Conservation (phyloP, 768 basidiomycete species). For the Hygrophoropsis aurantiaca region DNA sequence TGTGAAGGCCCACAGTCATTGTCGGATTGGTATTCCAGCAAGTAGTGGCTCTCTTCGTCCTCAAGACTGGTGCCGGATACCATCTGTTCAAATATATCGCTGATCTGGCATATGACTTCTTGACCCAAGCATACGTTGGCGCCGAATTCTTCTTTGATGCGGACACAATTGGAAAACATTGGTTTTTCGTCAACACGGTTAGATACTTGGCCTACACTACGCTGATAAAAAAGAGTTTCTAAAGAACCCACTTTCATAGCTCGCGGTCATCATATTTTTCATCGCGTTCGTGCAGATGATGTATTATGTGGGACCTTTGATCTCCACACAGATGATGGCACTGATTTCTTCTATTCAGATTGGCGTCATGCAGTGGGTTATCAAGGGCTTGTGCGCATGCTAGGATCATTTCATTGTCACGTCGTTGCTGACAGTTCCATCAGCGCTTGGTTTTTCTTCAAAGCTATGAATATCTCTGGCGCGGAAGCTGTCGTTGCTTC, state of each 20-base stretch:
- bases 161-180: slow-evolving; percentile 62
- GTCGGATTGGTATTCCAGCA: slow-evolving; percentile 87
- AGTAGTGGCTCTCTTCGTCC: slow-evolving; percentile 82
- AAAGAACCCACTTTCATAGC: slow-evolving; percentile 33
- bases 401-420: neutral
- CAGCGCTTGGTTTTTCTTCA: slow-evolving; percentile 93
- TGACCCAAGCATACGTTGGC: slow-evolving; percentile 65
- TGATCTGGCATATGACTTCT: slow-evolving; percentile 75
- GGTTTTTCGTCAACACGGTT: slow-evolving; percentile 85
- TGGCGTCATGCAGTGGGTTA: slow-evolving; percentile 93
- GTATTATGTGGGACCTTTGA: slow-evolving; percentile 54
- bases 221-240: slow-evolving; percentile 12
- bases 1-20: slow-evolving; percentile 75
- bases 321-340: neutral
- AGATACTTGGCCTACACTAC: slow-evolving; percentile 21
- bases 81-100: slow-evolving; percentile 85
- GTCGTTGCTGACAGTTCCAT: slow-evolving; percentile 2
- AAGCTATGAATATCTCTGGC: slow-evolving; percentile 88
- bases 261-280: slow-evolving; percentile 88
- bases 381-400: slow-evolving; percentile 69
- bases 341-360: slow-evolving; percentile 33
- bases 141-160: slow-evolving; percentile 82
- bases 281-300: slow-evolving; percentile 90
- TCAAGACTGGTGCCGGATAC: slow-evolving; percentile 83
- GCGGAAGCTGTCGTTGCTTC: slow-evolving; percentile 93